These are phyloP conservation scores for Torrubiella hemipterigena DNA, from an alignment of 2,329 filamentous ascomycete genomes.

Conservation along the genomic window DNA sequence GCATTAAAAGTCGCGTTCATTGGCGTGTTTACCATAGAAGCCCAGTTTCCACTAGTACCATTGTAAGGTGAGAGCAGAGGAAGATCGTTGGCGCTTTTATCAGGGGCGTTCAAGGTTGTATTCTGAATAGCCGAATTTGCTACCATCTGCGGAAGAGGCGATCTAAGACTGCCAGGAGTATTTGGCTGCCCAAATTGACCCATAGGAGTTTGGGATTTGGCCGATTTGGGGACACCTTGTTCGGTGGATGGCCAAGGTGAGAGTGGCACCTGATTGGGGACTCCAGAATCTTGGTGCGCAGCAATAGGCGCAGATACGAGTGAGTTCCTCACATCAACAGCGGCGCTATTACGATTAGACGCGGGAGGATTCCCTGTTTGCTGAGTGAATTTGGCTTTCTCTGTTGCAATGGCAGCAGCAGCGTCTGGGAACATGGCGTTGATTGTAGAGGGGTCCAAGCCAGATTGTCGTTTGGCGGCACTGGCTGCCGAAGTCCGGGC, in stretches of 20 bases:
- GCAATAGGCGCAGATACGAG: conserved; percentile 65
- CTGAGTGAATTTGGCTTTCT: conserved; percentile 95
- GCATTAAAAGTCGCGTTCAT: conserved; percentile 79
- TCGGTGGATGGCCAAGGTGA: conserved; percentile 65
- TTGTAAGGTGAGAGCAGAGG: conserved; percentile 78
- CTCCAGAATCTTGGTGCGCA: conserved; percentile 28
- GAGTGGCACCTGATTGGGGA: conserved; percentile 18
- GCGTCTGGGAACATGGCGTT: conserved; percentile 99
- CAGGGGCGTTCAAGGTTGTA: conserved; percentile 62
- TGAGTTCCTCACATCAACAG: conserved; percentile 65
- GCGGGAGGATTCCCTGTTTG: conserved; percentile 82
- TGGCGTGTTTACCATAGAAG: conserved; percentile 95
- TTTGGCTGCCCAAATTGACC: conserved; percentile 86
- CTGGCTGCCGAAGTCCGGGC: conserved; percentile 63
- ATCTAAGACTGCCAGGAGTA: conserved; percentile 61
- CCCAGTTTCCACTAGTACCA: conserved; percentile 77
- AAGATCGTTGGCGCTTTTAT: conserved; percentile 57
- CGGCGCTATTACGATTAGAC: conserved; percentile 85
- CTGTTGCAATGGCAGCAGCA: conserved; percentile 93
- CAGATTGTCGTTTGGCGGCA: conserved; percentile 80
- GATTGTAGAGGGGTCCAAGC: conserved; percentile 85
- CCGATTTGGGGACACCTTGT: conserved; percentile 54
- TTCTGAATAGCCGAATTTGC: conserved; percentile 65
- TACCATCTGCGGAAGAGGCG: conserved; percentile 60
- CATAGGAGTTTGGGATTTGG: conserved; percentile 73